Conservation (phyloP, 129 eudicot species). For the Smallanthus sonchifolius region DNA sequence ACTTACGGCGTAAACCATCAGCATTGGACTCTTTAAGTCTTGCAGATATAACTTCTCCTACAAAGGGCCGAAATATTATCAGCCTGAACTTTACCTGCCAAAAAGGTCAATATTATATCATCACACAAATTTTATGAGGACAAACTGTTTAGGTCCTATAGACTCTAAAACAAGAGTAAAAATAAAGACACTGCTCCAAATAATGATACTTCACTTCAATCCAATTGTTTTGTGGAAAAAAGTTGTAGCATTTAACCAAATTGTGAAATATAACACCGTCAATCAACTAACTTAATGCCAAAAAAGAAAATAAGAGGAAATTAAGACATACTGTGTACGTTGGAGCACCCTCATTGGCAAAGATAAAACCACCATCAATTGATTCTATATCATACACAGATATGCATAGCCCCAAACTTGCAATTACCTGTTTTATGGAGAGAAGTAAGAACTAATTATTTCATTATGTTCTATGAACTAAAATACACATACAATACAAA, state of each 20-base stretch:
- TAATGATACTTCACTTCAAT: background rate
- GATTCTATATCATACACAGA: constrained; percentile 73
- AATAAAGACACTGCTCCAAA: background rate
- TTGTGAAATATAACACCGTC: background rate
- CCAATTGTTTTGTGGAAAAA: background rate
- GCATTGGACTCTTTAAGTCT: constrained; percentile 56
- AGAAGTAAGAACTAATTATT: background rate
- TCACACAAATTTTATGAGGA: background rate
- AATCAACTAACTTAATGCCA: background rate
- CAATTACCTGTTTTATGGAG: constrained; percentile 45
- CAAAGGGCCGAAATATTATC: constrained; percentile 74
- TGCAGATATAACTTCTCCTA: constrained; percentile 78
- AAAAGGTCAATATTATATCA: constrained; percentile 1
- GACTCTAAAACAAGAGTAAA: background rate
- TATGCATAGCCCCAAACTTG: constrained; percentile 64
- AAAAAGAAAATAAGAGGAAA: background rate
- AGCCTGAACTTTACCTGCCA: constrained; percentile 82
- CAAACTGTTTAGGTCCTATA: background rate
- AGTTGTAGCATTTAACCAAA: background rate
- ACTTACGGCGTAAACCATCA: constrained; percentile 68
- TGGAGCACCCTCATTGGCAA: constrained; percentile 74
- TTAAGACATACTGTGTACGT: constrained; percentile 59
- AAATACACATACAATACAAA: background rate
- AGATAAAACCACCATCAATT: constrained; percentile 71
- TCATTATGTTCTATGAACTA: background rate